Evolutionary conservation across 768 basidiomycete genomes (phyloP).

Genomic region (Hebeloma cylindrosporum): DNA sequence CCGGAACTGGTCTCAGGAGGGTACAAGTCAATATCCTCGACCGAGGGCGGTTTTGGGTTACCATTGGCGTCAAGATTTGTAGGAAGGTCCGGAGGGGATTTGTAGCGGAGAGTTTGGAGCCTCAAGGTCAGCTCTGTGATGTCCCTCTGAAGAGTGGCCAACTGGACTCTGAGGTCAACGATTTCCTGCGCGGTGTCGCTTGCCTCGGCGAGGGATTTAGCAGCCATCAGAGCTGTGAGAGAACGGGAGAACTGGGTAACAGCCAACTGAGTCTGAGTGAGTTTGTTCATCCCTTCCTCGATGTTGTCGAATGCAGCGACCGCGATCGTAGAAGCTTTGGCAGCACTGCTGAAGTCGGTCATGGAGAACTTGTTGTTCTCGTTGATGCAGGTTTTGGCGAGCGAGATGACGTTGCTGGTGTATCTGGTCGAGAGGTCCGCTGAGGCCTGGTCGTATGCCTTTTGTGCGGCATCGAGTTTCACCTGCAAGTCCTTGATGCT

Average conservation of each 20-base stretch:
- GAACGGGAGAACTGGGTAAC: slow-evolving; percentile 20
- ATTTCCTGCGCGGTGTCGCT: slow-evolving; percentile 20
- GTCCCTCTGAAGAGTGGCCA: slow-evolving; percentile 18
- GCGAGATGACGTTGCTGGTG: slow-evolving; percentile 21
- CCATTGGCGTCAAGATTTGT: too few relatives aligned
- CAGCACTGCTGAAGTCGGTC: slow-evolving; percentile 9
- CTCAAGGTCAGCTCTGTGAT: slow-evolving; percentile 21
- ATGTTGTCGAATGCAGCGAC: too few relatives aligned
- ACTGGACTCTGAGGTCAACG: slow-evolving; percentile 14
- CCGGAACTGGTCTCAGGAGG: slow-evolving; percentile 10
- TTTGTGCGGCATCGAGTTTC: slow-evolving; percentile 20
- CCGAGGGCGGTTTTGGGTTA: too few relatives aligned
- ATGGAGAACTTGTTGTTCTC: slow-evolving; percentile 11
- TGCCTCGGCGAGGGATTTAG: slow-evolving; percentile 20
- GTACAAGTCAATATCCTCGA: background rate
- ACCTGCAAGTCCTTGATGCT: slow-evolving; percentile 17
- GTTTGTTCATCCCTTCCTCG: too few relatives aligned
- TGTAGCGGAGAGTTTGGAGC: slow-evolving; percentile 12
- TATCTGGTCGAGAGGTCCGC: slow-evolving; percentile 20
- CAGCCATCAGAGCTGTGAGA: slow-evolving; percentile 13
- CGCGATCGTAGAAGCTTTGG: too few relatives aligned
- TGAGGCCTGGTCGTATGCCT: slow-evolving; percentile 17
- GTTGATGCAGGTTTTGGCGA: slow-evolving; percentile 25
- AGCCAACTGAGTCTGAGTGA: background rate
- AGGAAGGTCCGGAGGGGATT: background rate